Evolutionary conservation across 345 rosid genomes (phyloP), one percentile per base, ranked within the genome.

Genomic region (Cardamine resedifolia): DNA sequence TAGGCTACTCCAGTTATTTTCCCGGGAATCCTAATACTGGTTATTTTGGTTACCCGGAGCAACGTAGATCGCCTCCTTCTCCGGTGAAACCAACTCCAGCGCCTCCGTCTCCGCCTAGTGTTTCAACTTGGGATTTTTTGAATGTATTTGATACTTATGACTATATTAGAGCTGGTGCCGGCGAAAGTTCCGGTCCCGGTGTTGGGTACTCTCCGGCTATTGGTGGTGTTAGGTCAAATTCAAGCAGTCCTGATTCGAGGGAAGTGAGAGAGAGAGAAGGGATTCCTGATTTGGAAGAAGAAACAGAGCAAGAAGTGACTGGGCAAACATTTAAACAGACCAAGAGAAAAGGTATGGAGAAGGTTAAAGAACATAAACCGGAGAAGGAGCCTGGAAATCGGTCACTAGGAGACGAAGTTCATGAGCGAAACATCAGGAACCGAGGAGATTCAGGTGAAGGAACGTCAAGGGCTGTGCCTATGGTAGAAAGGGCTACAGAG

Each of bases 221-320:
- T 52, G 73, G 68, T 63, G 90, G 84, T 10, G 74, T 53, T 26
- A 83, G 85, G 64, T 91, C 97, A 44, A 81, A 18, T 47, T 60
- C 91, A 3, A 86, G 96, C 33, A 91, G 94, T 58, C 98, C 86
- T 20, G 98, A 94, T 74, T 91, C 92, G 19, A 88, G 86, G 61
- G 97, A 88, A 74, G 92, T 94, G 67, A 86, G 97, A 75, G 97
- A 89, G 76, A 84, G 96, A 64, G 98, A 94, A 82, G 96, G 97
- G 59, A 91, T 94, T 71, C 98, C 97, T 39, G 97, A 91, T n/a
- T 73, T 94, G 78, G 98, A 94, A 82, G 97, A 94, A 33, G 98
- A 91, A 68, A 85, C 90, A 3, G 94, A 93, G 82, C 82, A 81
- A 3, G 90, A 86, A 75, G 86, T 58, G 38, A 52, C 65, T 24